Evolutionary conservation across 805 yeast species (phyloP).

Genomic region (Wickerhamomyces mucosus): DNA sequence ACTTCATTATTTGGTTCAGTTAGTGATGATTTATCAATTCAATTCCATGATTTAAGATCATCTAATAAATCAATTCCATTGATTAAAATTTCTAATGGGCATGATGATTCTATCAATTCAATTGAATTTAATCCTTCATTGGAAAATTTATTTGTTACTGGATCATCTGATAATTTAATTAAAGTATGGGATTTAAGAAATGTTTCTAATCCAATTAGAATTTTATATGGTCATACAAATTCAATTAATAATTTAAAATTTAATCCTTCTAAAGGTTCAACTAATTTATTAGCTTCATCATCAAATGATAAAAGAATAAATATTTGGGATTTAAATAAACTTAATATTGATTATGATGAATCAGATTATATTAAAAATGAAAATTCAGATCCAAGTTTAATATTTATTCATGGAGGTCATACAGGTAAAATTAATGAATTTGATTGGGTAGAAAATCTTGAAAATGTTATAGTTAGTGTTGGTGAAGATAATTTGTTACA

Average conservation of each 20-base stretch:
- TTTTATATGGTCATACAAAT: slow-evolving; percentile 56
- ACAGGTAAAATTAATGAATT: slow-evolving; percentile 58
- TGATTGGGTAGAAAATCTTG: slow-evolving; percentile 54
- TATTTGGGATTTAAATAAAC: slow-evolving; percentile 61
- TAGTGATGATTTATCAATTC: slow-evolving; percentile 55
- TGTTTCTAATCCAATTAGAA: slow-evolving; percentile 46
- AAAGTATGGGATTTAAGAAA: slow-evolving; percentile 70
- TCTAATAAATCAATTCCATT: slow-evolving; percentile 23
- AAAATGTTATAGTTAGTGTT: slow-evolving; percentile 51
- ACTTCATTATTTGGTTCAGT: slow-evolving; percentile 54
- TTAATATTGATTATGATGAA: slow-evolving; percentile 47
- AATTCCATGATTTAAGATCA: slow-evolving; percentile 48
- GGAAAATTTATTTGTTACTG: slow-evolving; percentile 56
- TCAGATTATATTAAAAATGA: slow-evolving; percentile 44
- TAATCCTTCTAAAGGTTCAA: slow-evolving; percentile 30
- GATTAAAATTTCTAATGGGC: slow-evolving; percentile 38
- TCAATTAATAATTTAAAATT: slow-evolving; percentile 49
- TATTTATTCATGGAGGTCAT: slow-evolving; percentile 84
- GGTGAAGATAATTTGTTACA: slow-evolving; percentile 73
- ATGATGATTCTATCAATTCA: slow-evolving; percentile 55
- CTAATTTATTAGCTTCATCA: slow-evolving; percentile 46
- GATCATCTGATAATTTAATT: slow-evolving; percentile 67
- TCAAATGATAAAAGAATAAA: slow-evolving; percentile 62
- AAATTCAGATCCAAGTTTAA: slow-evolving; percentile 66
- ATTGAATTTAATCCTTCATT: slow-evolving; percentile 54